These are phyloP conservation scores for Crassisporium funariophilum DNA, from an alignment of 768 basidiomycete species.

Conservation along the genomic window DNA sequence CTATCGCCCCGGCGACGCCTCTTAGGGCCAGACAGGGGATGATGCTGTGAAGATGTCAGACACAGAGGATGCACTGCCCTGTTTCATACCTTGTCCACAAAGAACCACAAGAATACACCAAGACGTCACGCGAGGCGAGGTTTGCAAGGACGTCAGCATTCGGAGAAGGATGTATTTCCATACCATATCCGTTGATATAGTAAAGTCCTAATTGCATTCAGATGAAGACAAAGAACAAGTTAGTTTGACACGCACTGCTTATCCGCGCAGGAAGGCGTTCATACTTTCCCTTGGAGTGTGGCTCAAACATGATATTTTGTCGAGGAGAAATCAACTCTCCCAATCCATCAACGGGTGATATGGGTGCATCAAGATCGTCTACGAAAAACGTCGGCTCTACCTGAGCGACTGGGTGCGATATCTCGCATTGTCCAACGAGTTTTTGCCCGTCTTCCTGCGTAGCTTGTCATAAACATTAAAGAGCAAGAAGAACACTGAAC, in stretches of 20 bases:
- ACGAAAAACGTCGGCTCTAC: conserved; percentile 29
- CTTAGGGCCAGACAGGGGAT: conserved; percentile 89
- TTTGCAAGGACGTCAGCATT: conserved; percentile 78
- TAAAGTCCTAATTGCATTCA: conserved; percentile 55
- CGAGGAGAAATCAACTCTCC: conserved; percentile 46
- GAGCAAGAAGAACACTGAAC: conserved; percentile 7
- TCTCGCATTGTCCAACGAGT: conserved; percentile 91
- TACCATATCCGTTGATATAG: conserved; percentile 90
- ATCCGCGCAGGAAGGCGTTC: conserved; percentile 64
- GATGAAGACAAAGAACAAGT: background rate
- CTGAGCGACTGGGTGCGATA: conserved; percentile 76
- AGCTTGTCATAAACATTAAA: conserved; percentile 6
- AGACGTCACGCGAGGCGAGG: conserved; percentile 58
- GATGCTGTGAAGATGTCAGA: conserved; percentile 48
- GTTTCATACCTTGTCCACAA: conserved; percentile 81
- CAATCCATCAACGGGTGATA: conserved; percentile 57
- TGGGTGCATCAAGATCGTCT: conserved; percentile 33
- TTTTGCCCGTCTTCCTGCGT: conserved; percentile 69
- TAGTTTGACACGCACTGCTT: conserved; percentile 48
- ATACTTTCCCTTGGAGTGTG: conserved; percentile 52
- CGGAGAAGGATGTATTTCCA: conserved; percentile 88
- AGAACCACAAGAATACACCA: conserved; percentile 93
- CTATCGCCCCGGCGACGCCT: conserved; percentile 78
- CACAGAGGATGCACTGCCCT: background rate
- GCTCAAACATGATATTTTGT: conserved; percentile 70